Evolutionary conservation across 352 stramenopile species (phyloP).

Genomic region (Pythium aristosporum): DNA sequence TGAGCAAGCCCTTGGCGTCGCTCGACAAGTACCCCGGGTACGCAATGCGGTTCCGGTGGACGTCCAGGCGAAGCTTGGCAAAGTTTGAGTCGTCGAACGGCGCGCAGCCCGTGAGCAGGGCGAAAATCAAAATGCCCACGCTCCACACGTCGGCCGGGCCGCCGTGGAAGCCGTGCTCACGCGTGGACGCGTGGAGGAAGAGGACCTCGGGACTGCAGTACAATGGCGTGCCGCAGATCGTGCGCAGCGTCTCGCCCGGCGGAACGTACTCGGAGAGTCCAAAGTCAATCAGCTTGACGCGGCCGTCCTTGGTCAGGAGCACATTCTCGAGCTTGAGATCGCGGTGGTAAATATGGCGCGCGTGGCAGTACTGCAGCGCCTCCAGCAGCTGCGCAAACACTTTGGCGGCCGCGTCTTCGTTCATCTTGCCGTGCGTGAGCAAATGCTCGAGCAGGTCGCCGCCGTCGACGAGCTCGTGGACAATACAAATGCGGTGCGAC

Average conservation of each 20-base stretch:
- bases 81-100: conserved; percentile 83
- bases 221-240: conserved; percentile 77
- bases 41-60: conserved; percentile 66
- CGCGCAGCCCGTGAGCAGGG: conserved; percentile 75
- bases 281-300: conserved; percentile 97
- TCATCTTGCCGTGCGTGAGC: conserved; percentile 70
- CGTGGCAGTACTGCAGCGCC: conserved; percentile 92
- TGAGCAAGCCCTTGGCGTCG: conserved; percentile 63
- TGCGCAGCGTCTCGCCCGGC: conserved; percentile 62
- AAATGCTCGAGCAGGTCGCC: conserved; percentile 74
- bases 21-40: conserved; percentile 66
- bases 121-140: conserved; percentile 77
- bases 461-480: conserved; percentile 77
- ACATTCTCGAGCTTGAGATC: conserved; percentile 97
- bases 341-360: conserved; percentile 89
- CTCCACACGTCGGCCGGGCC: conserved; percentile 79
- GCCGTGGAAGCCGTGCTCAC: conserved; percentile 49
- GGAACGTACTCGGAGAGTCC: conserved; percentile 89
- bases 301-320: conserved; percentile 88
- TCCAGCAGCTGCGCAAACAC: conserved; percentile 88
- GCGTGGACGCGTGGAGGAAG: conserved; percentile 48
- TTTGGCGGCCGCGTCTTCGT: conserved; percentile 46
- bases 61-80: conserved; percentile 53
- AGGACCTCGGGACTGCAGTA: conserved; percentile 84
- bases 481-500: conserved; percentile 74